These are phyloP conservation scores for Geum urbanum DNA, from an alignment of 306 rosid genomes.

Conservation along the genomic window DNA sequence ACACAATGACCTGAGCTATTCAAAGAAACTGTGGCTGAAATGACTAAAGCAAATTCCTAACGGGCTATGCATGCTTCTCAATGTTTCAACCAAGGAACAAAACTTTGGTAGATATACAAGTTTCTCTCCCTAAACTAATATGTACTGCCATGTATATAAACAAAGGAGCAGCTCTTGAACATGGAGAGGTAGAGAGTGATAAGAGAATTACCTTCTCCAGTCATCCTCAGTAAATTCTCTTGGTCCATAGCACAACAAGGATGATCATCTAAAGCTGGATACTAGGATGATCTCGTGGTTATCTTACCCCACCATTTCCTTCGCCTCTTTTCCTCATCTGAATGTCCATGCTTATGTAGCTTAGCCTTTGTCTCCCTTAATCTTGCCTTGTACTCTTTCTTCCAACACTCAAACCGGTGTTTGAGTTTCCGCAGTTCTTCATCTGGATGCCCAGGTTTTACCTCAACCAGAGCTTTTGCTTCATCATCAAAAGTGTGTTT, in stretches of 20 bases:
- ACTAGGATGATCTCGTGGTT: too few relatives aligned
- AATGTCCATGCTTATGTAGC: slow-evolving; percentile 43
- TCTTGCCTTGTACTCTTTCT: slow-evolving; percentile 76
- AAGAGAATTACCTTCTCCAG: slow-evolving; percentile 19
- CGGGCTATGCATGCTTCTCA: slow-evolving; percentile 43
- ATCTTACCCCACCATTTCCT: slow-evolving; percentile 73
- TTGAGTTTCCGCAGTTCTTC: slow-evolving; percentile 67
- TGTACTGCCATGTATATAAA: slow-evolving; percentile 22
- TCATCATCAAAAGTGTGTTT: slow-evolving; percentile 61
- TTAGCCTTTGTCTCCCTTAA: slow-evolving; percentile 56
- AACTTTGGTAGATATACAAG: slow-evolving; percentile 45
- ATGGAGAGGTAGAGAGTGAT: slow-evolving; percentile 24
- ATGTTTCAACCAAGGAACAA: slow-evolving; percentile 37
- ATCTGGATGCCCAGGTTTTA: slow-evolving; percentile 47
- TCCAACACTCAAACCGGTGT: slow-evolving; percentile 69
- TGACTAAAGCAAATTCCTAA: slow-evolving; percentile 37
- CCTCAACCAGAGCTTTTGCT: slow-evolving; percentile 53
- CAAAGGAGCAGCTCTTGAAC: slow-evolving; percentile 25
- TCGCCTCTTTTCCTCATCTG: slow-evolving; percentile 54
- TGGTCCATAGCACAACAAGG: slow-evolving; percentile 5
- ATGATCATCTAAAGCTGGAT: slow-evolving; percentile 13
- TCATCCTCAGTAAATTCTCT: slow-evolving; percentile 23
- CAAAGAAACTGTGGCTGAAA: slow-evolving; percentile 27
- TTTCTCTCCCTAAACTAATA: slow-evolving; percentile 27
- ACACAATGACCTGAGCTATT: slow-evolving; percentile 45